Evolutionary conservation across 768 basidiomycete species (phyloP).

Genomic region (Leccinum longicurvipes): DNA sequence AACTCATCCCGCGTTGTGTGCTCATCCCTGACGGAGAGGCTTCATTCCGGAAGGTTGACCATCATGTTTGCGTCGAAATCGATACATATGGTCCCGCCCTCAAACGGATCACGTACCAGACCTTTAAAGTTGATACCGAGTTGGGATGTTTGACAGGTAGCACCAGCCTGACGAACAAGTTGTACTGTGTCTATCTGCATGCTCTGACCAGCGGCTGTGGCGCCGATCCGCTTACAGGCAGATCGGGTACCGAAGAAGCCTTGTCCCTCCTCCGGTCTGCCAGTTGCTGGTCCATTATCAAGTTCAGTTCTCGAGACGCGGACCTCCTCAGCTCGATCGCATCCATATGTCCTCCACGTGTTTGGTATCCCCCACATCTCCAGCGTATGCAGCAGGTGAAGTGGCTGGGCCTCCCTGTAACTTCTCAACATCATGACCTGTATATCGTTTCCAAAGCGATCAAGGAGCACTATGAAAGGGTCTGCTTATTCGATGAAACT

Average conservation of each 20-base stretch:
- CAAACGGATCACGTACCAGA: background rate
- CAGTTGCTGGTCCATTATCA: constrained; percentile 37
- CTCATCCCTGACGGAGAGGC: background rate
- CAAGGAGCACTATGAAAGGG: no score
- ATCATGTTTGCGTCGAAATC: background rate
- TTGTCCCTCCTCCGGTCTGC: constrained; percentile 35
- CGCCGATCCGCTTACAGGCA: background rate
- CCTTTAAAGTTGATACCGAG: background rate
- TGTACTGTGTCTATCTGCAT: background rate
- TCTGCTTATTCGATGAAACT: no score
- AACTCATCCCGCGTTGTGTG: background rate
- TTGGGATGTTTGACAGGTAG: background rate
- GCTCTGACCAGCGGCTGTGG: background rate
- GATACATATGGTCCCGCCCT: background rate
- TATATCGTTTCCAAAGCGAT: no score
- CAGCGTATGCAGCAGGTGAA: background rate
- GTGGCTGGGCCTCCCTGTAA: no score
- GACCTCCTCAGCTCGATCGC: constrained; percentile 32
- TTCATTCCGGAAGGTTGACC: background rate
- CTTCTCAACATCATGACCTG: no score
- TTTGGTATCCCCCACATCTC: constrained; percentile 35
- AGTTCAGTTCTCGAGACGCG: constrained; percentile 24
- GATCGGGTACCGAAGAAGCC: background rate
- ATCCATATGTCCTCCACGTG: constrained; percentile 32
- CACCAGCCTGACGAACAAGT: background rate